These are phyloP conservation scores for Eucalyptus victrix DNA, from an alignment of 345 rosid species.

Conservation along the genomic window DNA sequence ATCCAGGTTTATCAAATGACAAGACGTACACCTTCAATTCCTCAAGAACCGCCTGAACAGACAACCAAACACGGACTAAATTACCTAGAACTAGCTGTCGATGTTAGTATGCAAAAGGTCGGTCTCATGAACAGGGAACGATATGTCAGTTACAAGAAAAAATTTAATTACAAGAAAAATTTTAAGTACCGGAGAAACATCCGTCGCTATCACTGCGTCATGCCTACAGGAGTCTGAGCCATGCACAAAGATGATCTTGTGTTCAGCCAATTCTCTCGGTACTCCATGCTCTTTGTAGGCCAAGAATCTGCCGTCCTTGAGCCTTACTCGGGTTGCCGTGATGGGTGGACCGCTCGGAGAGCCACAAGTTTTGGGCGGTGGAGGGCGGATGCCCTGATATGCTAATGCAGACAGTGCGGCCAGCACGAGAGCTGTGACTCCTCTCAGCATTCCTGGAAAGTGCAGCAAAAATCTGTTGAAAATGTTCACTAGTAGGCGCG, in stretches of 20 bases:
- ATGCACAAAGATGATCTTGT: slow-evolving; percentile 30
- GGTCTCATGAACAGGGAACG: neutral
- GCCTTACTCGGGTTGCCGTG: slow-evolving; percentile 25
- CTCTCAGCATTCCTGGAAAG: neutral
- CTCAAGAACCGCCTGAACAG: slow-evolving; percentile 25
- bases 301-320: slow-evolving; percentile 39
- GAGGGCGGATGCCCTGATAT: slow-evolving; percentile 30
- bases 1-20: slow-evolving; percentile 42
- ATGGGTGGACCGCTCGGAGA: slow-evolving; percentile 21
- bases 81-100: neutral
- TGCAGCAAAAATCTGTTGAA: neutral
- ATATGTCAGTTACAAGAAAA: neutral
- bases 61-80: neutral
- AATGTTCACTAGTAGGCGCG: neutral
- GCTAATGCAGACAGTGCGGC: neutral
- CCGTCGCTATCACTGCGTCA: neutral
- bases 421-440: neutral
- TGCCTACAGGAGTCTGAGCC: slow-evolving; percentile 22
- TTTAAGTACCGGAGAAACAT: neutral
- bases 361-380: slow-evolving; percentile 20
- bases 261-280: slow-evolving; percentile 18
- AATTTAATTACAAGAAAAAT: too few relatives aligned
- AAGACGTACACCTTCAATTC: slow-evolving; percentile 17
- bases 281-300: slow-evolving; percentile 43
- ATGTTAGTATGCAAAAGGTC: neutral